A percentile compares a stretch with the other conserved stretches of the same genome.
Conservation (phyloP, 2,329 filamentous ascomycete species). For the Cercospora sojina region DNA sequence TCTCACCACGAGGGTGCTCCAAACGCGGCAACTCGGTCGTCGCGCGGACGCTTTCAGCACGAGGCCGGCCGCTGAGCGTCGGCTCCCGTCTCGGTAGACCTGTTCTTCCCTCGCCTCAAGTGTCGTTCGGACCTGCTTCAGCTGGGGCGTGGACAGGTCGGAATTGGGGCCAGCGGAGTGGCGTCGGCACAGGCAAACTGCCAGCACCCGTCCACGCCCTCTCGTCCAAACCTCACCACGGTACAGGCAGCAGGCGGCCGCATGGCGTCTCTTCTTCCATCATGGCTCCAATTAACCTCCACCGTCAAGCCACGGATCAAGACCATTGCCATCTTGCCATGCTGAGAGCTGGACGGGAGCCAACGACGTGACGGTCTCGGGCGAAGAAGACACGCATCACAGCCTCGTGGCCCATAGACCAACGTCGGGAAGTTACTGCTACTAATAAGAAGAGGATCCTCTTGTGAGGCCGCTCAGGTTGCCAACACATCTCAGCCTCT, state of each 20-base stretch:
- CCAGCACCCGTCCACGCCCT: not conserved
- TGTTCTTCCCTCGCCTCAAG: not conserved
- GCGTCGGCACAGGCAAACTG: not conserved
- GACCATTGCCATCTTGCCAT: not conserved
- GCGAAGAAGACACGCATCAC: not conserved
- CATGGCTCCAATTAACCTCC: not conserved
- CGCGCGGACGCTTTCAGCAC: not conserved
- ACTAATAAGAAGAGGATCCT: not conserved
- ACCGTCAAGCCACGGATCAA: not conserved
- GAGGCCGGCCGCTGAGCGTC: not conserved
- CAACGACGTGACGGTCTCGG: not conserved
- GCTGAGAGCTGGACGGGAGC: not conserved
- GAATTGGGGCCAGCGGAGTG: not conserved
- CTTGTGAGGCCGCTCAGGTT: not conserved
- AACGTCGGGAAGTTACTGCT: not conserved
- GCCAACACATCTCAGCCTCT: constrained; percentile 9
- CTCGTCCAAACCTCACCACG: not conserved
- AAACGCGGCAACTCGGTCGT: not conserved
- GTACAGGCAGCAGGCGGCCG: not conserved
- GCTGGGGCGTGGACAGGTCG: not conserved
- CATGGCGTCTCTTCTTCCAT: not conserved
- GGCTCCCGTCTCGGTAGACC: not conserved
- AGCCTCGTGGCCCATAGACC: not conserved
- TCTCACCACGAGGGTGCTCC: not conserved
- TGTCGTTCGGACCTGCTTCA: not conserved